These are phyloP conservation scores for Colletotrichum salicis DNA, from an alignment of 2,329 filamentous ascomycete species.

Conservation along the genomic window DNA sequence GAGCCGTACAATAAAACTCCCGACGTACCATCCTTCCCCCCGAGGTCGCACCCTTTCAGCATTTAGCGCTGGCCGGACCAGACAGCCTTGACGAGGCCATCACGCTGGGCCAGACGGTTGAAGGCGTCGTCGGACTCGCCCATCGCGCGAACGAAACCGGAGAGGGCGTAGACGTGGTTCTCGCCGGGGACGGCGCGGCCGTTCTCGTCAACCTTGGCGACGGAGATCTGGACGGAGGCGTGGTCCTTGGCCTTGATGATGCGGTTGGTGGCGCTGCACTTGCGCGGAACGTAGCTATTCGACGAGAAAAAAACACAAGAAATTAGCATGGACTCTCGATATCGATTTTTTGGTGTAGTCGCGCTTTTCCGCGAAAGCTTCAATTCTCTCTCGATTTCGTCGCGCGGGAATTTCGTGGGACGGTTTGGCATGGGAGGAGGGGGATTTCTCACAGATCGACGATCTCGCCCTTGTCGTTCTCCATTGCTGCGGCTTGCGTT, in stretches of 20 bases:
- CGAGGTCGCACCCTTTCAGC: conserved; percentile 32
- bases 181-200: conserved; percentile 92
- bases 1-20: conserved; percentile 12
- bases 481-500: conserved; percentile 77
- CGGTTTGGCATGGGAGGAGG: conserved; percentile 24
- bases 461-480: conserved; percentile 99
- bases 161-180: conserved; percentile 97
- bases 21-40: conserved; percentile 33
- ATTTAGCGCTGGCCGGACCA: conserved; percentile 81
- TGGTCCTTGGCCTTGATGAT: conserved; percentile 99
- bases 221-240: conserved; percentile 95
- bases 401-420: conserved; percentile 3
- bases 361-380: conserved; percentile 25
- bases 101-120: conserved; percentile 94
- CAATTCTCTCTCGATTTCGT: background rate
- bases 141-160: conserved; percentile 97
- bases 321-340: conserved; percentile 41
- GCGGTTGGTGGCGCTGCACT: conserved; percentile 98
- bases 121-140: conserved; percentile 97
- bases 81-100: conserved; percentile 96
- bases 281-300: conserved; percentile 92
- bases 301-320: conserved; percentile 32
- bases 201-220: conserved; percentile 99
- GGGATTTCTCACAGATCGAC: conserved; percentile 87
- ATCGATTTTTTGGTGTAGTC: background rate